Conservation (phyloP, 2,329 filamentous ascomycete genomes). For the Elsinoe batatas region DNA sequence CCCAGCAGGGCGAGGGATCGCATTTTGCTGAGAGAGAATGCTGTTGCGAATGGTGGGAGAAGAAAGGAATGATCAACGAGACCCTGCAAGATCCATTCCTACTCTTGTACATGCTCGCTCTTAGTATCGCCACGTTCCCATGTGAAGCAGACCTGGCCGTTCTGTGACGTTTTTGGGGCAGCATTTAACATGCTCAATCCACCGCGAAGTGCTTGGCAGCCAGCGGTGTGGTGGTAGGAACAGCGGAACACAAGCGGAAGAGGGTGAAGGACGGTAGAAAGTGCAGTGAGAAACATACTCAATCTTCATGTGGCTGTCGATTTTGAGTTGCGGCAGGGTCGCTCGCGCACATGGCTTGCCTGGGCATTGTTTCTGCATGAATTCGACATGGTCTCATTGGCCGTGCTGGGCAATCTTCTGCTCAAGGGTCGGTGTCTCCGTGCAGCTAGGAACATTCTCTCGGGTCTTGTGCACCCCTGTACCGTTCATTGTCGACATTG, state of each 20-base stretch:
- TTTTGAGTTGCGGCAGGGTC: constrained; percentile 7
- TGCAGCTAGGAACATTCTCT: too few species aligned
- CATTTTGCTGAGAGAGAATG: background rate
- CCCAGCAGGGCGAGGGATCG: background rate
- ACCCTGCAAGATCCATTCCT: background rate
- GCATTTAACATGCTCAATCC: constrained; percentile 5
- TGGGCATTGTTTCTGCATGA: background rate
- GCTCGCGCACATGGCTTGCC: constrained; percentile 1
- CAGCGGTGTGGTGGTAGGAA: constrained; percentile 5
- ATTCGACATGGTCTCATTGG: background rate
- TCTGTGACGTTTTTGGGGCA: background rate
- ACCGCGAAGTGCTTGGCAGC: constrained; percentile 2
- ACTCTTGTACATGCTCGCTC: background rate
- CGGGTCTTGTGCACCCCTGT: too few species aligned
- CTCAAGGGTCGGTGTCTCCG: too few species aligned
- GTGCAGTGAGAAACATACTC: constrained; percentile 7
- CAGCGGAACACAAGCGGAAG: background rate
- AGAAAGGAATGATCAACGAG: background rate
- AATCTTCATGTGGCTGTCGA: background rate
- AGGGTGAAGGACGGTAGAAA: background rate
- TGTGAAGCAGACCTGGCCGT: background rate
- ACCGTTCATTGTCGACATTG: too few species aligned
- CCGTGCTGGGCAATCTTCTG: too few species aligned
- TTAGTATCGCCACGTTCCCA: background rate
- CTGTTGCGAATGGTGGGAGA: background rate